A percentile compares a stretch with the other conserved stretches of the same genome.
These are phyloP conservation scores for Eleusine coracana DNA, from an alignment of 176 grass and related monocot species.

Conservation along the genomic window DNA sequence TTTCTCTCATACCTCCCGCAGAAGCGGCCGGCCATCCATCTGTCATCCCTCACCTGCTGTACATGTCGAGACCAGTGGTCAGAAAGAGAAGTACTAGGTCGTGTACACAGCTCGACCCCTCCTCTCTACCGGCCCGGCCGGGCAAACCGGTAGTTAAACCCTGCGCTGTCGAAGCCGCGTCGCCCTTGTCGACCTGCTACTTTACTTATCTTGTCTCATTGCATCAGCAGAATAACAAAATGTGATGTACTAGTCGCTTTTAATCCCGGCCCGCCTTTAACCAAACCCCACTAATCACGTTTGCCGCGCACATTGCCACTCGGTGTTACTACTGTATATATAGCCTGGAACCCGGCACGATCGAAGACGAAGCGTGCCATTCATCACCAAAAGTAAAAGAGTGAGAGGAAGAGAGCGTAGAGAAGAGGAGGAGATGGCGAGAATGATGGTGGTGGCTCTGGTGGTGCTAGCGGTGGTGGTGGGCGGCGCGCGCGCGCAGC, in stretches of 20 bases:
- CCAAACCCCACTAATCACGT: constrained; percentile 27
- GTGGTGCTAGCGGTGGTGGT: not conserved
- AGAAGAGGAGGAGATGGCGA: not conserved
- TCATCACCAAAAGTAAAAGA: not conserved
- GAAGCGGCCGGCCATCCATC: not conserved
- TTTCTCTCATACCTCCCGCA: not conserved
- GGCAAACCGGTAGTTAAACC: not conserved
- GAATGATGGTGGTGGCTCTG: not conserved
- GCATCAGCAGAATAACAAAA: not conserved
- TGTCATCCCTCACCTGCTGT: not conserved
- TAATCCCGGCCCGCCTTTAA: not conserved
- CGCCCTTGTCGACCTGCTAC: not conserved
- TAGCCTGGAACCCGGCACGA: not conserved
- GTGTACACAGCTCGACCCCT: not conserved
- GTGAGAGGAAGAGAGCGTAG: not conserved
- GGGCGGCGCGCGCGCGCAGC: constrained; percentile 28
- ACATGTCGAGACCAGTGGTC: no score
- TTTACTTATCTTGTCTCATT: not conserved
- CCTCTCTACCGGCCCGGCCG: not conserved
- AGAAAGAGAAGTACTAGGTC: not conserved
- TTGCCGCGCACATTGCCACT: not conserved
- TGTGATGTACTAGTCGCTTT: not conserved
- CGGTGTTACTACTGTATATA: constrained; percentile 13
- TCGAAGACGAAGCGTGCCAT: not conserved
- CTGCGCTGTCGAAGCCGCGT: not conserved